These are phyloP conservation scores for Colletotrichum plurivorum DNA, from an alignment of 2,329 filamentous ascomycete genomes.

Conservation along the genomic window DNA sequence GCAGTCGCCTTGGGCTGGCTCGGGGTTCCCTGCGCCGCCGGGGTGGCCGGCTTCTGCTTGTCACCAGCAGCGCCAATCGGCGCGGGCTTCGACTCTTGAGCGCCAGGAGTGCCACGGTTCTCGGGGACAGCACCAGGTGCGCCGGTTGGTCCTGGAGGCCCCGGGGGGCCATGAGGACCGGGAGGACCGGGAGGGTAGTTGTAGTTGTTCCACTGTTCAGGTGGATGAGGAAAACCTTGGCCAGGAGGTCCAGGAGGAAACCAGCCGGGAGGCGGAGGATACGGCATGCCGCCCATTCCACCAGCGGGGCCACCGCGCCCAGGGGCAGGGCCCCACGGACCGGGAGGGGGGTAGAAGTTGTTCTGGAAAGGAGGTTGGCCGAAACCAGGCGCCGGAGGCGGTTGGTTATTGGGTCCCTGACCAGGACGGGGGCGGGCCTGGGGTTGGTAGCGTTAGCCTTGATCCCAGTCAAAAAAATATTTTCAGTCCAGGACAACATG, in stretches of 20 bases:
- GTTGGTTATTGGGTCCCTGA: conserved; percentile 50
- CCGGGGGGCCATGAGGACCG: conserved; percentile 63
- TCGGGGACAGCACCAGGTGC: conserved; percentile 45
- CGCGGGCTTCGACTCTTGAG: conserved; percentile 60
- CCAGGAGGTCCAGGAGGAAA: conserved; percentile 73
- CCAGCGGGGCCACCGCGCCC: conserved; percentile 54
- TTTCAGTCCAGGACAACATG: conserved; percentile 24
- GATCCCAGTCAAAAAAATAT: conserved; percentile 18
- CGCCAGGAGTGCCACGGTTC: conserved; percentile 43
- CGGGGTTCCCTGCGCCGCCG: conserved; percentile 51
- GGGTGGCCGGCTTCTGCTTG: conserved; percentile 62
- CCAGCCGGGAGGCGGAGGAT: conserved; percentile 84
- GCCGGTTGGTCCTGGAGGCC: conserved; percentile 51
- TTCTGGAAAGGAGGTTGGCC: conserved; percentile 61
- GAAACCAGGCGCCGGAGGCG: conserved; percentile 55
- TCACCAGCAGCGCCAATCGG: conserved; percentile 67
- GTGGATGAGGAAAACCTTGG: conserved; percentile 77
- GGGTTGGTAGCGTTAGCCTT: conserved; percentile 45
- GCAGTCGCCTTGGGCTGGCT: conserved; percentile 36
- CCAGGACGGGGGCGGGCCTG: conserved; percentile 58
- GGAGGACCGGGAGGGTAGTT: conserved; percentile 73
- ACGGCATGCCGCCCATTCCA: conserved; percentile 80
- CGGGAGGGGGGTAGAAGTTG: conserved; percentile 66
- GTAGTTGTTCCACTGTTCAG: conserved; percentile 70
- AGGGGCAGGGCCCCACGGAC: conserved; percentile 67